Evolutionary conservation across 1,284 basidiomycete genomes (phyloP).

Genomic region (Moesziomyces parantarcticus): DNA sequence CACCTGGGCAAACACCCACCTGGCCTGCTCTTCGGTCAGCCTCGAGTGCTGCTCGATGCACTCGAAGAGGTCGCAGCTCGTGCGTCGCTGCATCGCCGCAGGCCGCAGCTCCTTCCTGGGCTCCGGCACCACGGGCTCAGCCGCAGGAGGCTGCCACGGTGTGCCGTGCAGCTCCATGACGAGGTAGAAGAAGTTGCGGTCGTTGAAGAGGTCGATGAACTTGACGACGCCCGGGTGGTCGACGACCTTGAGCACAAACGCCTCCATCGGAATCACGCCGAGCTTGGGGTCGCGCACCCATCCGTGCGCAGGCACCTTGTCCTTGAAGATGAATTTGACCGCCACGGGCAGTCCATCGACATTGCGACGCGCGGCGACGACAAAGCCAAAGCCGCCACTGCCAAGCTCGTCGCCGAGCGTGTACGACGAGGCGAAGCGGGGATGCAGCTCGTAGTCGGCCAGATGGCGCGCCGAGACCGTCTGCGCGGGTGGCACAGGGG

Average conservation of each 20-base stretch:
- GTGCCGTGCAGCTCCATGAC: conserved; percentile 92
- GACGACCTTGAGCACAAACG: conserved; percentile 79
- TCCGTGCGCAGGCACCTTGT: conserved; percentile 81
- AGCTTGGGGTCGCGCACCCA: conserved; percentile 76
- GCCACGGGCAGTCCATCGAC: conserved; percentile 78
- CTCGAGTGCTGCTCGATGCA: conserved; percentile 88
- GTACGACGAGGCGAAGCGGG: conserved; percentile 77
- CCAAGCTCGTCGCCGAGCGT: conserved; percentile 79
- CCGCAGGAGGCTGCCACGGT: conserved; percentile 74
- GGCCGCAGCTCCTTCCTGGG: conserved; percentile 24
- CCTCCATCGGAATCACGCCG: conserved; percentile 78
- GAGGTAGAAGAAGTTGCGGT: conserved; percentile 84
- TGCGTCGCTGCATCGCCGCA: conserved; percentile 74
- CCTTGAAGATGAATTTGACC: conserved; percentile 91
- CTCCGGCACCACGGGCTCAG: conserved; percentile 15
- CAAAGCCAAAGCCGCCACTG: conserved; percentile 90
- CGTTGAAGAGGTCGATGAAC: conserved; percentile 85
- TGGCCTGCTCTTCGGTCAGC: conserved; percentile 80
- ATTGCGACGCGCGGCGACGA: conserved; percentile 70
- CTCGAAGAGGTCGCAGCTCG: conserved; percentile 90
- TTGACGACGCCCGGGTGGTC: conserved; percentile 83
- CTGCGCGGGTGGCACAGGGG: conserved; percentile 43
- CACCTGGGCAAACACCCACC: conserved; percentile 85
- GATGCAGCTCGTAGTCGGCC: conserved; percentile 73
- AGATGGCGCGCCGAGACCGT: conserved; percentile 55